A percentile compares a stretch with the other conserved stretches of the same genome.
Evolutionary conservation across 2,329 filamentous ascomycete genomes (phyloP).

Genomic region (Microdochium nivale): DNA sequence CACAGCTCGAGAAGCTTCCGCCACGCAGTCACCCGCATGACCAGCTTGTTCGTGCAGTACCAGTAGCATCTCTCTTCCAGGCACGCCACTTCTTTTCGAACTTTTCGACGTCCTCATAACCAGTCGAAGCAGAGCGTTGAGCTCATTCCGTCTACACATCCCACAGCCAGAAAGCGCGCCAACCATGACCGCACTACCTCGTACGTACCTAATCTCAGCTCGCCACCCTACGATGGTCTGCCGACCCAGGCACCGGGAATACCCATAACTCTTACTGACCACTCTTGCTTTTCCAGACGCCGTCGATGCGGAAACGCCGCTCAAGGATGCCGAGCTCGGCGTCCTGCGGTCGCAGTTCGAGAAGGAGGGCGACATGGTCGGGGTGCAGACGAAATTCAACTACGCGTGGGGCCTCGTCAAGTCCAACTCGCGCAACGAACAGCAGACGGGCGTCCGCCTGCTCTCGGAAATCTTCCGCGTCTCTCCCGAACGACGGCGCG

Average conservation of each 20-base stretch:
- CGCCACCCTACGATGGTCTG: background rate
- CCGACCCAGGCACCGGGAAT: background rate
- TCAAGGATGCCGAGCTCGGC: constrained; percentile 85
- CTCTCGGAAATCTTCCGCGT: constrained; percentile 95
- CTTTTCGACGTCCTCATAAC: constrained; percentile 1
- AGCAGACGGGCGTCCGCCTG: constrained; percentile 88
- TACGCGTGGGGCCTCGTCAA: constrained; percentile 99
- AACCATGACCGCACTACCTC: constrained; percentile 21
- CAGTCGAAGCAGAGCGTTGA: background rate
- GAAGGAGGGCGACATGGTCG: constrained; percentile 94
- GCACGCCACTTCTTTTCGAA: too few relatives aligned
- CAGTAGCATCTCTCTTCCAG: too few relatives aligned
- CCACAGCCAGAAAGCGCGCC: background rate
- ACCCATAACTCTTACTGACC: background rate
- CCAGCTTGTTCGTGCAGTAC: background rate
- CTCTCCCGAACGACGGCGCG: constrained; percentile 83
- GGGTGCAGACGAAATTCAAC: constrained; percentile 98
- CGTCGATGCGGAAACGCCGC: constrained; percentile 93
- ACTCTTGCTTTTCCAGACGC: constrained; percentile 56
- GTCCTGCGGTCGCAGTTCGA: constrained; percentile 92
- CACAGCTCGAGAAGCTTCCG: constrained; percentile 6
- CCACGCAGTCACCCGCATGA: constrained; percentile 6
- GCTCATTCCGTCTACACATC: constrained; percentile 1
- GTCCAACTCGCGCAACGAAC: constrained; percentile 72
- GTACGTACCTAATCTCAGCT: constrained; percentile 10